These are phyloP conservation scores for Cyanodermella asteris DNA, from an alignment of 2,329 filamentous ascomycete species.

Conservation along the genomic window DNA sequence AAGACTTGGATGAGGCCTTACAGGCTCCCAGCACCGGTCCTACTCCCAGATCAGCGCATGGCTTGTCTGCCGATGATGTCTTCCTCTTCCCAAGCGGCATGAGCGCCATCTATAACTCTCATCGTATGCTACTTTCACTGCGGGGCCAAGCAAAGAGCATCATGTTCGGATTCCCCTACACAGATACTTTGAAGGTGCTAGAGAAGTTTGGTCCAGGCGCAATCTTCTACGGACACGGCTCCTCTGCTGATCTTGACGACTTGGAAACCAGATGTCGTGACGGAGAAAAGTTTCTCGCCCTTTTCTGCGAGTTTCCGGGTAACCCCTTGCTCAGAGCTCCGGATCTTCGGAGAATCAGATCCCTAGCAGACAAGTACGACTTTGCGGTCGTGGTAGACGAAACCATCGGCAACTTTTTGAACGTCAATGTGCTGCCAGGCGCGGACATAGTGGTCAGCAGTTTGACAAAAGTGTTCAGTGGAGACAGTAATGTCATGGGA, in stretches of 20 bases:
- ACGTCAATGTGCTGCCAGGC: conserved; percentile 75
- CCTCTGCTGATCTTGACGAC: conserved; percentile 58
- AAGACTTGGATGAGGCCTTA: conserved; percentile 40
- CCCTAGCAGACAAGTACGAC: conserved; percentile 58
- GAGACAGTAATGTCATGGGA: conserved; percentile 96
- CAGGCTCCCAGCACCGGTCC: conserved; percentile 20
- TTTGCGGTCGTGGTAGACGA: conserved; percentile 89
- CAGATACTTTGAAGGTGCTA: conserved; percentile 86
- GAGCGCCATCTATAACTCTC: conserved; percentile 83
- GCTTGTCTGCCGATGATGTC: conserved; percentile 65
- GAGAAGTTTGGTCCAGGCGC: conserved; percentile 86
- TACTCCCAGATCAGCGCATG: conserved; percentile 29
- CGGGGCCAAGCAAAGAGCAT: conserved; percentile 52
- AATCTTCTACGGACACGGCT: conserved; percentile 67
- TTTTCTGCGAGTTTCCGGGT: conserved; percentile 89
- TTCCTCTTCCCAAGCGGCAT: conserved; percentile 79
- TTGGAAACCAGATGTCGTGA: conserved; percentile 47
- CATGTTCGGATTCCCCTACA: conserved; percentile 88
- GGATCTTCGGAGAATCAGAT: conserved; percentile 60
- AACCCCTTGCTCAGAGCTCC: conserved; percentile 78
- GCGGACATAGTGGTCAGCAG: conserved; percentile 87
- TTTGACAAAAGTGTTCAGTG: conserved; percentile 90
- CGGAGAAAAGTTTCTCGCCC: conserved; percentile 56
- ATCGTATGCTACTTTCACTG: conserved; percentile 47
- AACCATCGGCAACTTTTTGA: conserved; percentile 89